Base-by-base conservation (phyloP, 2,329 filamentous ascomycete genomes). In the Purpureocillium takamizusanense region DNA sequence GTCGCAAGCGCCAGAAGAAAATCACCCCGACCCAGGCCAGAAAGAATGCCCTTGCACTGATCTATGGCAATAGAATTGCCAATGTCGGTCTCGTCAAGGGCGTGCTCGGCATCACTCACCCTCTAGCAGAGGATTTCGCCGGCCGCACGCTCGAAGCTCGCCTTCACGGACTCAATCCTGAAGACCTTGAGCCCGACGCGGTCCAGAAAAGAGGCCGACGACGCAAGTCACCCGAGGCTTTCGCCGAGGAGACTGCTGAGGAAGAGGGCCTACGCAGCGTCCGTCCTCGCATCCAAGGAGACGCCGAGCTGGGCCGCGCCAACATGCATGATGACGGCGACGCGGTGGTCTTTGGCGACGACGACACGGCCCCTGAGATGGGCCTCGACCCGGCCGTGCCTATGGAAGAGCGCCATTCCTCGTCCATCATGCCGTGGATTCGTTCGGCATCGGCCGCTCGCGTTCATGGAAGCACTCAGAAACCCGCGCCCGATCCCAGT, bases 381-480 rank as follows among this genome's bases (percentile, higher is more conserved):
- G 84, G 81, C 15, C 77, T 86, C 59, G 76, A 85, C 31, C 82
- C 75, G 1, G 74, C 69, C 1, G 70, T 75, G 1, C 73, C 76
- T 7, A 70, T 92, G 38, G 75, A 77, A 4, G 83, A 94, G 42
- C 74, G 81, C 38, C 73, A 74, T 33, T 72, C 69, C 1, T 72
- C 67, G 3, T 67, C 66, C 13, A 55, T 71, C 40, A 60, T 69
- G 51, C 72, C 72, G 4, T 76, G 73, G 73, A 73, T 70, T 43
- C 67, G 67, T 3, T 45, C 66, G 1, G 63, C 64, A 11, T 76
- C 72, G 0, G 67, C 66, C 3, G 49, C 65, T 28, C 67, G 64
- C 11, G 63, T 56, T 27, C 51, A 51, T 1, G 58, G 61, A 36
- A 65, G 61, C 48, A 61, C 51, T 18, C 60, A 59, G 44, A 63